Evolutionary conservation across 805 yeast genomes (phyloP).

Genomic region (Wickerhamiella azymoides): DNA sequence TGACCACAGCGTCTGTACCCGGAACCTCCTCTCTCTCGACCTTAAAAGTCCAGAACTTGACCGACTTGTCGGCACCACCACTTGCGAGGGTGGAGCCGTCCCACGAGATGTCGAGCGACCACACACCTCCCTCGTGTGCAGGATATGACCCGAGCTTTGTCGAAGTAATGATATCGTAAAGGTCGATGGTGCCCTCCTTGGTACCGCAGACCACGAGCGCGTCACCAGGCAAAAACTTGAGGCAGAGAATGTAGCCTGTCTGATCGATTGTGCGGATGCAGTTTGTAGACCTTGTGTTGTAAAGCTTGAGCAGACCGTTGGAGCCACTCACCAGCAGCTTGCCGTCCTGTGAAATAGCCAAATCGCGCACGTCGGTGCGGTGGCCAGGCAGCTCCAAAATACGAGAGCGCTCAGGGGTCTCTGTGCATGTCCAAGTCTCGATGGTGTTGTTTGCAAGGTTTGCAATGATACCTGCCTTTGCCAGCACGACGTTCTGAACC

Average conservation of each 20-base stretch:
- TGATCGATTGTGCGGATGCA: constrained; percentile 72
- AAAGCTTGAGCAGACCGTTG: constrained; percentile 74
- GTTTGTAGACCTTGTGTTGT: constrained; percentile 62
- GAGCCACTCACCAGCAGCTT: constrained; percentile 78
- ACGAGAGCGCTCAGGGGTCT: constrained; percentile 26
- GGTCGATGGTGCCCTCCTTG: constrained; percentile 68
- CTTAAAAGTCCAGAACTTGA: constrained; percentile 79
- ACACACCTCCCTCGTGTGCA: constrained; percentile 70
- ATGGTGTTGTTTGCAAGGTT: constrained; percentile 62
- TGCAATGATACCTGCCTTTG: constrained; percentile 40
- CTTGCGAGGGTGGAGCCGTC: constrained; percentile 79
- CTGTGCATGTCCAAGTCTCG: constrained; percentile 41
- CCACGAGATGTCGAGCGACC: constrained; percentile 78
- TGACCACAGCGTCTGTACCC: constrained; percentile 41
- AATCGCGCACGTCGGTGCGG: constrained; percentile 73
- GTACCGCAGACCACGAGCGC: constrained; percentile 76
- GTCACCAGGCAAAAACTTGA: constrained; percentile 84
- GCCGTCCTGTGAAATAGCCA: constrained; percentile 71
- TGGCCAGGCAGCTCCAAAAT: constrained; percentile 72
- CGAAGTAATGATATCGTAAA: constrained; percentile 78
- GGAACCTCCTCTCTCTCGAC: constrained; percentile 52
- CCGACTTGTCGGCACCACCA: constrained; percentile 85
- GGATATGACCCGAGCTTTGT: constrained; percentile 55
- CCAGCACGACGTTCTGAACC: constrained; percentile 22
- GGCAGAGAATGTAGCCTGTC: constrained; percentile 72